These are phyloP conservation scores for Atkinsonella hypoxylon DNA, from an alignment of 2,329 filamentous ascomycete genomes.

Conservation along the genomic window DNA sequence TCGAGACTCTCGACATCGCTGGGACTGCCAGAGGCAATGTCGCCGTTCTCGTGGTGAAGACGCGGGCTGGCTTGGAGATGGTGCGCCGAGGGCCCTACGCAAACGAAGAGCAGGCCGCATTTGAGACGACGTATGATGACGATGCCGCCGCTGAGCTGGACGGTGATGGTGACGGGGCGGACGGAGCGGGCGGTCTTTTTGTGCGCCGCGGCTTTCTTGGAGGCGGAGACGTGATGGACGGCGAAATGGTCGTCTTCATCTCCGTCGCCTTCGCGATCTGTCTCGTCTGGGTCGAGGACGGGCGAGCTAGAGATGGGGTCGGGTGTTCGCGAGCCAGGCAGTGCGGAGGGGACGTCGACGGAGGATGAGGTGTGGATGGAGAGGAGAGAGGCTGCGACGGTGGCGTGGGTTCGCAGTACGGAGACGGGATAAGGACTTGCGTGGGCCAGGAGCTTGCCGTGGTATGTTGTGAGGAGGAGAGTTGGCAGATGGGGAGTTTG, in stretches of 20 bases:
- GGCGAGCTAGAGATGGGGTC: slow-evolving; percentile 15
- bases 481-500: slow-evolving; percentile 46
- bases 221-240: slow-evolving; percentile 1
- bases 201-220: background rate
- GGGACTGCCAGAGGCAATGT: slow-evolving; percentile 23
- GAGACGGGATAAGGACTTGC: slow-evolving; percentile 43
- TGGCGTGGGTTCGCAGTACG: slow-evolving; percentile 49
- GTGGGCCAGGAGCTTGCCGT: slow-evolving; percentile 52
- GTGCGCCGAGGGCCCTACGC: slow-evolving; percentile 36
- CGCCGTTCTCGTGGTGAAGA: slow-evolving; percentile 17
- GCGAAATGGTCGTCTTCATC: background rate
- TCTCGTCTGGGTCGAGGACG: slow-evolving; percentile 11
- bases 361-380: slow-evolving; percentile 40
- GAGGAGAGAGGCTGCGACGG: slow-evolving; percentile 51
- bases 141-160: slow-evolving; percentile 46
- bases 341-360: slow-evolving; percentile 28
- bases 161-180: slow-evolving; percentile 36
- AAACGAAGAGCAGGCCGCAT: slow-evolving; percentile 51
- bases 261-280: slow-evolving; percentile 15
- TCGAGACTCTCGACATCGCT: slow-evolving; percentile 35
- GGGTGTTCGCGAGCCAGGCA: slow-evolving; percentile 24
- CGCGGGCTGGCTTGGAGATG: slow-evolving; percentile 11
- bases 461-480: slow-evolving; percentile 45
- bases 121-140: slow-evolving; percentile 45
- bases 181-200: slow-evolving; percentile 11